phyloP scores from a whole-genome alignment of 805 yeast genomes.

The Kazachstania kunashirensis region DNA sequence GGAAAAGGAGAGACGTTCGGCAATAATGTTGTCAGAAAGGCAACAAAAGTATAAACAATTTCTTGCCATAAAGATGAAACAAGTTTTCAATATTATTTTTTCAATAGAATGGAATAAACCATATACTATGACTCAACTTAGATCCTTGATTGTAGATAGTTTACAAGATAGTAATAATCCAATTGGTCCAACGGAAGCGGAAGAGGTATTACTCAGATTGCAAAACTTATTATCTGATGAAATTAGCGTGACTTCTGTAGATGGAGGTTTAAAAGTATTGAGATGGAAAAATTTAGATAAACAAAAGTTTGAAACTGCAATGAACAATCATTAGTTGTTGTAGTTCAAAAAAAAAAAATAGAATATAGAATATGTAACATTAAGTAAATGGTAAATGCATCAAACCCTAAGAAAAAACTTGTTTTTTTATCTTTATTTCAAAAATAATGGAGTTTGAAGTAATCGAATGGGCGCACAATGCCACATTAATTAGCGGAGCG shows the following conservation, averaged over 20 bases:
- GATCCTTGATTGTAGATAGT: constrained; percentile 23
- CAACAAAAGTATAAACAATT: constrained; percentile 22
- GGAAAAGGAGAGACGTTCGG: constrained; percentile 22
- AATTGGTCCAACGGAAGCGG: constrained; percentile 22
- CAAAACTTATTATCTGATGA: constrained; percentile 11
- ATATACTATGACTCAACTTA: constrained; percentile 22
- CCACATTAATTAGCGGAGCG: no score
- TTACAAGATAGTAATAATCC: constrained; percentile 28
- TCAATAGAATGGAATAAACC: constrained; percentile 20
- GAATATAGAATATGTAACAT: no score
- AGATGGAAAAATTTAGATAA: constrained; percentile 21
- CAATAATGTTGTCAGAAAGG: constrained; percentile 19
- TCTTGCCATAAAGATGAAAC: constrained; percentile 22
- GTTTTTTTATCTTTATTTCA: no score
- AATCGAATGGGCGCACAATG: no score
- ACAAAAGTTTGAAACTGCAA: constrained; percentile 1
- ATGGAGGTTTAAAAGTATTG: constrained; percentile 25
- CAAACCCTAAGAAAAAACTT: no score
- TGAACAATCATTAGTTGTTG: no score
- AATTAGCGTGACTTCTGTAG: constrained; percentile 14
- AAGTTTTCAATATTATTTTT: constrained; percentile 21
- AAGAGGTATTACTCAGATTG: constrained; percentile 17
- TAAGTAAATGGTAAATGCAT: no score
- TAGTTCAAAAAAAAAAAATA: no score
- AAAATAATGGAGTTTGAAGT: no score